Evolutionary conservation across 139 green algal genomes (phyloP), one percentile per base, ranked within the genome.

Genomic region (Desmodesmus armatus): DNA sequence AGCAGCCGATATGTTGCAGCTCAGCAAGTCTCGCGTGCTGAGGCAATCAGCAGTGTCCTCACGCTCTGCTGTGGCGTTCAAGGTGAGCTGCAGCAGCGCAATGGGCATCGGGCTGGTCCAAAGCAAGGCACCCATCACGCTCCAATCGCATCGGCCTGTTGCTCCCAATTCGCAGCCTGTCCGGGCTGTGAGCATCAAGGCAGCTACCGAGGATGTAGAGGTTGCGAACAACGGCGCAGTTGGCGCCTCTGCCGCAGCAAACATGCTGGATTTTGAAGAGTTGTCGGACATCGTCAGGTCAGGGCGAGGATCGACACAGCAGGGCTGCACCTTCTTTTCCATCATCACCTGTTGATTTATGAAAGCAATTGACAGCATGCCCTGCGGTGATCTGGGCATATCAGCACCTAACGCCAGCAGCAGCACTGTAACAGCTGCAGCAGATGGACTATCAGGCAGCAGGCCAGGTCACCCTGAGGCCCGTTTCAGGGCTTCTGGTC

Each of bases 211-310:
- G 78, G 83, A 88, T 69, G 77, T 87, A 3, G 70, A 85, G 63
- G 51, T 84, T 39, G 60, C 78, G 66, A 84, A 84, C 76, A 62
- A 62, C 11, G 62, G 60, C 17, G 72, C 72, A 17, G 21, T 5
- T 25, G 25, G 37, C 63, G 13, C 62, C 29, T 33, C 53, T 17
- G n/a, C 58, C 5, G 29, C 70, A 0, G 69, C 88, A 49, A 94
- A 91, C 75, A 88, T 89, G 23, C 71, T 98, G 77, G 92, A 96
- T 79, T 97, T 96, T 84, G 95, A 96, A 25, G 95, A 98, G 88
- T 88, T 98, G 66, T 94, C 92, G 6, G 94, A 97, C 66, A 91
- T 97, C 40, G 92, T 97, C 82, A 93, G 90, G 94, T 94, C 73
- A 51, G 84, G 75, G 67, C 67, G n/a, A n/a, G n/a, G n/a, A n/a